Evolutionary conservation across 805 yeast genomes (phyloP), one percentile per base, ranked within the genome.

Genomic region (Cyberlindnera xishuangbannaensis): DNA sequence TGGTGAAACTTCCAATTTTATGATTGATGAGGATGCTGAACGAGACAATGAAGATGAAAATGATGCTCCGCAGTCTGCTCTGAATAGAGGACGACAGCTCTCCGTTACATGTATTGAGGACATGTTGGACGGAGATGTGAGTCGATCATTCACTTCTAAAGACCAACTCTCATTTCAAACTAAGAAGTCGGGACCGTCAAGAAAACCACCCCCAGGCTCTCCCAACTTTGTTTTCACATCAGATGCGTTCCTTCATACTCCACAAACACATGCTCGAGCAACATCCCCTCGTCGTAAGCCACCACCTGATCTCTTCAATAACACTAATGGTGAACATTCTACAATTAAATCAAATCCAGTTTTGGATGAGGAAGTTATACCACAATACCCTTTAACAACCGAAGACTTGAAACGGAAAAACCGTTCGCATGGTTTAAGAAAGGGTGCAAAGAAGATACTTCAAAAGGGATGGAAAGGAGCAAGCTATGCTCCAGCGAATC

Each of bases 161-260:
- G n/a, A n/a, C n/a, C n/a, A n/a, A n/a, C n/a, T n/a, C n/a, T n/a
- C n/a, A n/a, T n/a, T n/a, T n/a, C n/a, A n/a, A n/a, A n/a, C 18
- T 22, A 18, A 14, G 14, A 16, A 19, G 19, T 11, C 14, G 16
- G 11, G 25, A 31, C 4, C 37, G 19, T 15, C 16, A 7, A 36
- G 55, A 19, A 51, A 51, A 25, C 50, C 56, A 16, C 56, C 55
- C 15, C 55, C 53, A 18, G 27, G 11, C 3, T 39, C 52, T 0
- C 53, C 53, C n/a, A n/a, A n/a, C n/a, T n/a, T n/a, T n/a, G n/a
- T n/a, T n/a, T n/a, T n/a, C n/a, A n/a, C n/a, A n/a, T n/a, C n/a
- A n/a, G n/a, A n/a, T n/a, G n/a, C n/a, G n/a, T n/a, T n/a, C n/a
- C n/a, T n/a, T n/a, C n/a, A n/a, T n/a, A n/a, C n/a, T n/a, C n/a